Evolutionary conservation across 2,329 filamentous ascomycete species (phyloP).

Genomic region (Aspergillus latus): DNA sequence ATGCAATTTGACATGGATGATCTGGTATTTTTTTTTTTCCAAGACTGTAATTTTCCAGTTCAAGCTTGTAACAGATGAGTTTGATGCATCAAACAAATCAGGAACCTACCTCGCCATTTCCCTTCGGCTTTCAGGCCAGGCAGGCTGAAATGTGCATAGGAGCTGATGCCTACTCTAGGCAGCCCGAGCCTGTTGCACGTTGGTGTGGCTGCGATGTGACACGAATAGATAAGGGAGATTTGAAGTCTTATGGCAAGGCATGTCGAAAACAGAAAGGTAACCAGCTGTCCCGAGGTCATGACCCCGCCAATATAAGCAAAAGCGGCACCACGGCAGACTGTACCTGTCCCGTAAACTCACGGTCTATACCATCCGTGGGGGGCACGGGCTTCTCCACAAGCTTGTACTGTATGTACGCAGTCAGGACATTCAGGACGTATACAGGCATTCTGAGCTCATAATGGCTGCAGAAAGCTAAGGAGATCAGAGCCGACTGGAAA

Average conservation of each 20-base stretch:
- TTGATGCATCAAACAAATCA: neutral
- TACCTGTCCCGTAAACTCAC: too few species aligned
- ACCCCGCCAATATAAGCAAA: too few species aligned
- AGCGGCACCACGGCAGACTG: too few species aligned
- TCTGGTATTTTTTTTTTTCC: neutral
- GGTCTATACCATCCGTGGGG: too few species aligned
- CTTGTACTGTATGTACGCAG: too few species aligned
- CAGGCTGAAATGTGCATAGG: neutral
- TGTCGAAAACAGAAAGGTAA: too few species aligned
- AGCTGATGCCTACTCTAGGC: conserved; percentile 6
- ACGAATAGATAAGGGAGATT: neutral
- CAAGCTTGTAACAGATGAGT: neutral
- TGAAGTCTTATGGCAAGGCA: neutral
- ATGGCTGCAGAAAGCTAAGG: neutral
- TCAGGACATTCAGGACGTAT: too few species aligned
- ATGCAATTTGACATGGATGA: neutral
- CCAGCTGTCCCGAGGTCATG: too few species aligned
- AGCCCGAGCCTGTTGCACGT: neutral
- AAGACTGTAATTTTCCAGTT: neutral
- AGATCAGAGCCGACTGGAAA: neutral
- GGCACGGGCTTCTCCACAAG: too few species aligned
- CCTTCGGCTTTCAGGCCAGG: neutral
- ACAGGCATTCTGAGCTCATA: too few species aligned
- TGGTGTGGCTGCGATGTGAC: neutral
- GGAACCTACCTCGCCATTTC: neutral